A percentile compares a stretch with the other conserved stretches of the same genome.
Evolutionary conservation across 352 stramenopile genomes (phyloP).

Genomic region (Globisporangium echinulatum): DNA sequence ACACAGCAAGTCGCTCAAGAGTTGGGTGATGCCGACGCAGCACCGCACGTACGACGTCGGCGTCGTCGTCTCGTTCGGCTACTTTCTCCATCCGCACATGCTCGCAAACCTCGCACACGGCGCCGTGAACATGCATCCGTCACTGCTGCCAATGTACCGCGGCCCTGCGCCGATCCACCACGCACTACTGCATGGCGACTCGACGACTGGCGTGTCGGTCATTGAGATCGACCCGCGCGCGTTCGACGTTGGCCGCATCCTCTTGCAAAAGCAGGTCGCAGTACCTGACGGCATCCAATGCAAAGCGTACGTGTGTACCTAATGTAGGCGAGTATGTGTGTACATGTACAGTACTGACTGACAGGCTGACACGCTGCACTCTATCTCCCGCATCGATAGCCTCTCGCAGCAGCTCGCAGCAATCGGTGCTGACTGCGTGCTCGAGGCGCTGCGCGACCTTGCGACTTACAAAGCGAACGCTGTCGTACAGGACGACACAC

Average conservation of each 20-base stretch:
- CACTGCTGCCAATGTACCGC: constrained; percentile 80
- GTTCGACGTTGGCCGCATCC: constrained; percentile 78
- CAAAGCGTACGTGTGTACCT: constrained; percentile 23
- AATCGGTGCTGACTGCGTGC: constrained; percentile 56
- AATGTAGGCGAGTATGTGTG: no score
- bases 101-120: constrained; percentile 53
- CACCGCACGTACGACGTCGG: constrained; percentile 59
- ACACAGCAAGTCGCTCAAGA: constrained; percentile 68
- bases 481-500: constrained; percentile 42
- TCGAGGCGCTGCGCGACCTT: constrained; percentile 58
- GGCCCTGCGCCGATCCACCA: constrained; percentile 83
- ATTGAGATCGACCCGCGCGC: constrained; percentile 83
- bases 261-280: constrained; percentile 40
- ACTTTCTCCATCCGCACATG: constrained; percentile 79
- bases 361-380: no score
- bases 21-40: constrained; percentile 47
- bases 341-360: no score
- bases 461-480: constrained; percentile 36
- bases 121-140: constrained; percentile 88
- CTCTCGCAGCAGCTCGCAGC: constrained; percentile 40
- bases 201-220: constrained; percentile 69
- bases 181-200: constrained; percentile 74
- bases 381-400: constrained; percentile 12
- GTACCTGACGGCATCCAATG: constrained; percentile 52
- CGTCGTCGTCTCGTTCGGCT: constrained; percentile 87